Percentiles rank a stretch among this genome's conserved stretches.
Conservation (phyloP, 352 stramenopile genomes). For the Phytophthora meadii region DNA sequence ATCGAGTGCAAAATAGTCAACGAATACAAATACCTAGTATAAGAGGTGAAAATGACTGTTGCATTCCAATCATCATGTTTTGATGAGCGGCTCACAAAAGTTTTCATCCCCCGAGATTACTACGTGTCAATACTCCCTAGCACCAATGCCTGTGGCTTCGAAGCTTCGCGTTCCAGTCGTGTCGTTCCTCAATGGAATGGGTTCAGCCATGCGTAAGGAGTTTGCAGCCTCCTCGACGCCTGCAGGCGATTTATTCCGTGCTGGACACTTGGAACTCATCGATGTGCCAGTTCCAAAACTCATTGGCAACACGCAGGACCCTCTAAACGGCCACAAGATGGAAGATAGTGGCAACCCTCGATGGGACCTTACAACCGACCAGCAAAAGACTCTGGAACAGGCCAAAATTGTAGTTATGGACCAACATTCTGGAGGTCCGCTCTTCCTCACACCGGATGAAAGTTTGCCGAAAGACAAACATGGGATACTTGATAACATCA, state of each 20-base stretch:
- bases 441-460: slow-evolving; percentile 45
- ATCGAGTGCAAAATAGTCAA: slow-evolving; percentile 21
- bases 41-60: neutral
- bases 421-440: slow-evolving; percentile 44
- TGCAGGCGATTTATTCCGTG: slow-evolving; percentile 36
- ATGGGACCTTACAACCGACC: slow-evolving; percentile 40
- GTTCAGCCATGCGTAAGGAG: slow-evolving; percentile 36
- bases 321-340: slow-evolving; percentile 38
- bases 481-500: slow-evolving; percentile 48
- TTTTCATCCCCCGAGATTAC: slow-evolving; percentile 5
- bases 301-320: slow-evolving; percentile 42
- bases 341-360: slow-evolving; percentile 17
- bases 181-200: slow-evolving; percentile 45
- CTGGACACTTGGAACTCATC: slow-evolving; percentile 36
- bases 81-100: slow-evolving; percentile 14
- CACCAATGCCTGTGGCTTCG: slow-evolving; percentile 8
- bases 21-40: slow-evolving; percentile 9
- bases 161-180: slow-evolving; percentile 37
- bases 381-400: slow-evolving; percentile 36
- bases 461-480: slow-evolving; percentile 37
- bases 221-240: slow-evolving; percentile 29
- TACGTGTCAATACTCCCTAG: slow-evolving; percentile 15
- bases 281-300: slow-evolving; percentile 42
- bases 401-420: slow-evolving; percentile 48
- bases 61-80: slow-evolving; percentile 10